Evolutionary conservation across 495 filamentous ascomycete species (phyloP).

Genomic region (Hypoxylon subgilvum): DNA sequence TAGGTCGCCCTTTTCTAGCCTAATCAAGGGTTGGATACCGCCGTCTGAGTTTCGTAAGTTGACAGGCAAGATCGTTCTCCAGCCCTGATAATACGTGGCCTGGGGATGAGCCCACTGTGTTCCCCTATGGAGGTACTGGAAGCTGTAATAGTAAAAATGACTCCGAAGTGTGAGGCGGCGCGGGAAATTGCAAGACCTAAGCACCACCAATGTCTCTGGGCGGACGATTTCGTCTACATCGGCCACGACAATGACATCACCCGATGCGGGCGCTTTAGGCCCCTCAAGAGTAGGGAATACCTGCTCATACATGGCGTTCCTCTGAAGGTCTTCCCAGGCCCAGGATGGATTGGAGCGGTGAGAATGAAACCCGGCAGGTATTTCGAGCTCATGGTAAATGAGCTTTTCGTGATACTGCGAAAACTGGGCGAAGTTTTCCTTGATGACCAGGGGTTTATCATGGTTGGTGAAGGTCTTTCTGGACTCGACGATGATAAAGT

Average conservation of each 20-base stretch:
- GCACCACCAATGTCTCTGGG: conserved; percentile 49
- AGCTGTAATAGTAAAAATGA: conserved; percentile 63
- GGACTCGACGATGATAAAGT: conserved; percentile 63
- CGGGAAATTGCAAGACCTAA: conserved; percentile 58
- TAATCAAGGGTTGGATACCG: conserved; percentile 38
- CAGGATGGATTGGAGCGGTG: conserved; percentile 45
- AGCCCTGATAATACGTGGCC: conserved; percentile 59
- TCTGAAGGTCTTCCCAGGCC: conserved; percentile 59
- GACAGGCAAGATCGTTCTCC: conserved; percentile 54
- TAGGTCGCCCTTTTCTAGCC: conserved; percentile 50
- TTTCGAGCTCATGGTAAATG: conserved; percentile 59
- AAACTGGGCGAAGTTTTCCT: conserved; percentile 49
- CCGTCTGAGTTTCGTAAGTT: conserved; percentile 55
- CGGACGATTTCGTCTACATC: conserved; percentile 63
- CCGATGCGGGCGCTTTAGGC: conserved; percentile 33
- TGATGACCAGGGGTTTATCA: conserved; percentile 55
- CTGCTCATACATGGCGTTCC: conserved; percentile 57
- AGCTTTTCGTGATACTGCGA: conserved; percentile 56
- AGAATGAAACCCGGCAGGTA: conserved; percentile 45
- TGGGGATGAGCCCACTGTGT: conserved; percentile 62
- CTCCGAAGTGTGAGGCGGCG: conserved; percentile 58
- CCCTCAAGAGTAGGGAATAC: conserved; percentile 52
- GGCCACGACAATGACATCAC: conserved; percentile 54
- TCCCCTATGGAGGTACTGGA: conserved; percentile 59
- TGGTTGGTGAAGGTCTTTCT: conserved; percentile 56